Conservation (phyloP, 345 rosid genomes). For the Citrus hindsii region DNA sequence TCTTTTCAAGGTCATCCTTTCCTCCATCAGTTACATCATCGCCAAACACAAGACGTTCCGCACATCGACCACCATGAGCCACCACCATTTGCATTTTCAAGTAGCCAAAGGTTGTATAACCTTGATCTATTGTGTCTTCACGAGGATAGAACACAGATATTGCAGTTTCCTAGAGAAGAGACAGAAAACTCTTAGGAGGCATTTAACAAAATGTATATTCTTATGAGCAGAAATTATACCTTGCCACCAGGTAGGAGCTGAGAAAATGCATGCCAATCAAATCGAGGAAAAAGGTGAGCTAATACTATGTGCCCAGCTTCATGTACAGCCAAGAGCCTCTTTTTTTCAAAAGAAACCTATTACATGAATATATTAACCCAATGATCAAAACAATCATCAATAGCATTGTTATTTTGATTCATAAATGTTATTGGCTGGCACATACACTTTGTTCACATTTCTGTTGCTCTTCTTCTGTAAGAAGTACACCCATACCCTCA, state of each 20-base stretch:
- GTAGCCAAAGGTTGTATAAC: slow-evolving; percentile 95
- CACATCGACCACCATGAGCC: slow-evolving; percentile 97
- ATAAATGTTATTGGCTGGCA: slow-evolving; percentile 8
- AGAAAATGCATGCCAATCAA: slow-evolving; percentile 99
- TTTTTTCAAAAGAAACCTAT: slow-evolving; percentile 84
- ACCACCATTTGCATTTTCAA: slow-evolving; percentile 99
- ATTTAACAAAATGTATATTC: not conserved
- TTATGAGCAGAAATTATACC: slow-evolving; percentile 34
- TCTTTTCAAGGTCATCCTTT: slow-evolving; percentile 83
- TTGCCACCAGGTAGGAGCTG: slow-evolving; percentile 98
- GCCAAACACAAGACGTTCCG: slow-evolving; percentile 79
- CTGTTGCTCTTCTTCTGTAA: slow-evolving; percentile 94
- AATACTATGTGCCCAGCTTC: slow-evolving; percentile 93
- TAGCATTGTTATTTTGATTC: not conserved
- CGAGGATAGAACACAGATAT: slow-evolving; percentile 92
- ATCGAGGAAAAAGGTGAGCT: slow-evolving; percentile 94
- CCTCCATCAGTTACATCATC: slow-evolving; percentile 95
- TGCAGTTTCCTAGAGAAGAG: slow-evolving; percentile 72
- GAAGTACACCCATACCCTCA: slow-evolving; percentile 98
- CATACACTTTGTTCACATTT: slow-evolving; percentile 86
- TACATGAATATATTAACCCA: slow-evolving; percentile 13
- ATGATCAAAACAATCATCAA: slow-evolving; percentile 13
- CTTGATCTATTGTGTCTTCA: slow-evolving; percentile 95
- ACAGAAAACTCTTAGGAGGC: not conserved
- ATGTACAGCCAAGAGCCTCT: slow-evolving; percentile 86